Conservation (phyloP, 2,329 filamentous ascomycete species). For the Emericellopsis atlantica region DNA sequence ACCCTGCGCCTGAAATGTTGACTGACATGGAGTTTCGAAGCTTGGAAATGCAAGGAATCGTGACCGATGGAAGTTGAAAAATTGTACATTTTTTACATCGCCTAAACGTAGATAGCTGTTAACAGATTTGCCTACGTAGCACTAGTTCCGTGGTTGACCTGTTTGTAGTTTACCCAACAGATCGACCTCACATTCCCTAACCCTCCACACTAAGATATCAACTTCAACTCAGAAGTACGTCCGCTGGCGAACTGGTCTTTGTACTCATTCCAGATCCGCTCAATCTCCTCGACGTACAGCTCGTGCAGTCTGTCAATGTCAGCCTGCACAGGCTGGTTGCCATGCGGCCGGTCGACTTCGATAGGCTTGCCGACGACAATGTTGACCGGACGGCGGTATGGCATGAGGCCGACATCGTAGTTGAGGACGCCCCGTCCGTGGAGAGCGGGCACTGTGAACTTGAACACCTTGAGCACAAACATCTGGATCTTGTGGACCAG, state of each 20-base stretch:
- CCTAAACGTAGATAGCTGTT: too few species aligned
- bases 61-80: too few species aligned
- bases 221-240: slow-evolving; percentile 52
- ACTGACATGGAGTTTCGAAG: too few species aligned
- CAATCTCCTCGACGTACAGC: slow-evolving; percentile 63
- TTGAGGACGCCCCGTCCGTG: slow-evolving; percentile 92
- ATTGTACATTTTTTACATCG: too few species aligned
- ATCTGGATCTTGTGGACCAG: slow-evolving; percentile 72
- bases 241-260: slow-evolving; percentile 61
- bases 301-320: slow-evolving; percentile 74
- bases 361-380: slow-evolving; percentile 82
- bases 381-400: slow-evolving; percentile 77
- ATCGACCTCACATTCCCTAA: too few species aligned
- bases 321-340: slow-evolving; percentile 48
- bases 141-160: too few species aligned
- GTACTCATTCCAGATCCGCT: slow-evolving; percentile 63
- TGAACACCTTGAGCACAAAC: slow-evolving; percentile 71
- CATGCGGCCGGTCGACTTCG: slow-evolving; percentile 45
- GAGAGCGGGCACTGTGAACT: slow-evolving; percentile 85
- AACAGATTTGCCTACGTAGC: too few species aligned
- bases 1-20: too few species aligned
- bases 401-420: slow-evolving; percentile 94
- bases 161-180: too few species aligned
- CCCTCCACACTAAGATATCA: slow-evolving; percentile 35
- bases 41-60: too few species aligned